Evolutionary conservation across 352 stramenopile species (phyloP).

Genomic region (Phytophthora kernoviae): DNA sequence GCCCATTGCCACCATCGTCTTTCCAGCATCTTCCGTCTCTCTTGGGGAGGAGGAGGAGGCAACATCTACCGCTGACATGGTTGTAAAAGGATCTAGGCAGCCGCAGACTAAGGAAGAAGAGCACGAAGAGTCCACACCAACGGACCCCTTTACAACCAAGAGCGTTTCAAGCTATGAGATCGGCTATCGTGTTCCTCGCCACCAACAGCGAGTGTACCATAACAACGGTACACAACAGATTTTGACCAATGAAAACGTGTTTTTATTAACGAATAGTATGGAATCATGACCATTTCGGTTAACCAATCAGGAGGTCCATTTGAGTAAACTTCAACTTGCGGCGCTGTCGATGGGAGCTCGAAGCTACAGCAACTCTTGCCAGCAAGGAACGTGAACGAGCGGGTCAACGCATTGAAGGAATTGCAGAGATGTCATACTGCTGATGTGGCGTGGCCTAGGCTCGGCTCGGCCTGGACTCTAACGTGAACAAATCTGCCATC

Average conservation of each 20-base stretch:
- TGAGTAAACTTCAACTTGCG: too few species aligned
- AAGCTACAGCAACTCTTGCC: too few species aligned
- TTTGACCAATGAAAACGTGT: too few species aligned
- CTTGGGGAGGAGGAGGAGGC: conserved; percentile 19
- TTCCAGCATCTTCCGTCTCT: conserved; percentile 33
- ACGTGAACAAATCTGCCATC: too few species aligned
- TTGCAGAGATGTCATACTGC: too few species aligned
- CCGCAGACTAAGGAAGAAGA: neutral
- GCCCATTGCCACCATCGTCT: conserved; percentile 80
- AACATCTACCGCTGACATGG: conserved; percentile 37
- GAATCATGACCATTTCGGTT: neutral
- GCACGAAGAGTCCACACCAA: too few species aligned
- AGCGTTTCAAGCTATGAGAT: neutral
- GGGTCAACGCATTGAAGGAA: too few species aligned
- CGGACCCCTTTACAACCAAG: neutral
- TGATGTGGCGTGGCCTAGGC: too few species aligned
- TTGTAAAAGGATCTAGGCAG: neutral
- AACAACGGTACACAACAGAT: neutral
- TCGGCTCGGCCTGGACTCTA: too few species aligned
- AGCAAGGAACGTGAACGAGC: too few species aligned
- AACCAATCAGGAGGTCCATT: too few species aligned
- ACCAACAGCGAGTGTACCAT: neutral
- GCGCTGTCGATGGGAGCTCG: too few species aligned
- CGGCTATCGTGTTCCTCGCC: neutral
- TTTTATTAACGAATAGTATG: neutral